phyloP scores from a whole-genome alignment of 2,329 filamentous ascomycete genomes.

The Hymenoscyphus fructigenus region DNA sequence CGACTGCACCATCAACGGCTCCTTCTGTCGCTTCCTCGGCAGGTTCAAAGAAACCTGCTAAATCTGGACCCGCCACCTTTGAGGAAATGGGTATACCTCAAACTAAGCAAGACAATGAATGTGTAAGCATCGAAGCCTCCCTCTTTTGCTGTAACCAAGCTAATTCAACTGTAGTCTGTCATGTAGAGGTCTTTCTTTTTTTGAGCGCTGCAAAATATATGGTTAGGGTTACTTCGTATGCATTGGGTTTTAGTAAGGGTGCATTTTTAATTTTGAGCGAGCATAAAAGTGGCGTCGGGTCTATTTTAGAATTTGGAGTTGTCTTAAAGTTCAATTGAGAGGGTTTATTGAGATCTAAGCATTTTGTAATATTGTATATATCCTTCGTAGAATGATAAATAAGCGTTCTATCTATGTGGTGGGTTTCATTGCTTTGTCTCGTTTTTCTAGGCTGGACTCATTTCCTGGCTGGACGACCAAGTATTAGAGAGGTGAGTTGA shows the following conservation, averaged over 20 bases:
- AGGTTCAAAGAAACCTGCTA: conserved; percentile 20
- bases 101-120: conserved; percentile 82
- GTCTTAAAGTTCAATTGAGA: no score
- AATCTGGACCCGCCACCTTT: conserved; percentile 84
- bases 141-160: neutral
- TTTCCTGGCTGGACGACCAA: no score
- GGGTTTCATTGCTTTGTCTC: no score
- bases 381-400: no score
- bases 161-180: conserved; percentile 27
- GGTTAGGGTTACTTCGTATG: neutral
- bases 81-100: conserved; percentile 96
- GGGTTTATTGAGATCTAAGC: no score
- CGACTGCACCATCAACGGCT: conserved; percentile 9
- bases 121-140: conserved; percentile 53
- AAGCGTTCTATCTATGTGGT: no score
- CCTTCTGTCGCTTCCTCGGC: conserved; percentile 8
- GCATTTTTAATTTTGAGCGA: conserved; percentile 21
- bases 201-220: neutral
- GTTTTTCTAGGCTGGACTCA: no score
- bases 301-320: neutral
- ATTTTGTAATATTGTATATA: no score
- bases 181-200: conserved; percentile 26
- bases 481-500: no score
- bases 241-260: conserved; percentile 6
- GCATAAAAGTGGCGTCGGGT: conserved; percentile 26